Conservation (phyloP, 352 stramenopile genomes). For the Globisporangium spiculum region DNA sequence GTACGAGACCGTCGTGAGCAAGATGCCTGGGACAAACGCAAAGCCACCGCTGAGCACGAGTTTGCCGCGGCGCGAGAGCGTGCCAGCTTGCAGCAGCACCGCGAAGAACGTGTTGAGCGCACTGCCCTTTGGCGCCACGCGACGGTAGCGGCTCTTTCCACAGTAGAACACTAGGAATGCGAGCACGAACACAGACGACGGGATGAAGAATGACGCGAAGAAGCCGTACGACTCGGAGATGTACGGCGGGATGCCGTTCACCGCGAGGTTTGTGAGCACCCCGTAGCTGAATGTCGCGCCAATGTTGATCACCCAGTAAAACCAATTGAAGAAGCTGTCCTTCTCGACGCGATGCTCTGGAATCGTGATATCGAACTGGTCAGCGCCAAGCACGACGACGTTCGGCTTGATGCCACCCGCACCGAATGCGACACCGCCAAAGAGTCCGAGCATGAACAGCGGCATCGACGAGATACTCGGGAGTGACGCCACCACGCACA, state of each 20-base stretch:
- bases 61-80: constrained; percentile 49
- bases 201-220: constrained; percentile 87
- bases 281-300: constrained; percentile 90
- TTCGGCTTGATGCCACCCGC: constrained; percentile 77
- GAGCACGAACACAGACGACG: constrained; percentile 74
- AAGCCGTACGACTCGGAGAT: constrained; percentile 84
- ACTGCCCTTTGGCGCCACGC: constrained; percentile 71
- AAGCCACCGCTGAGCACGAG: constrained; percentile 74
- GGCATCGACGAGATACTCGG: constrained; percentile 54
- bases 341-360: constrained; percentile 70
- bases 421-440: constrained; percentile 69
- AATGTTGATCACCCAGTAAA: constrained; percentile 93
- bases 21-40: constrained; percentile 68
- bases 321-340: constrained; percentile 93
- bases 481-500: constrained; percentile 66
- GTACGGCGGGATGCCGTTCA: constrained; percentile 86
- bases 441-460: constrained; percentile 82
- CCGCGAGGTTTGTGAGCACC: constrained; percentile 87
- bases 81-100: constrained; percentile 61
- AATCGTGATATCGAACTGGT: constrained; percentile 80
- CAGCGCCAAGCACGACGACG: constrained; percentile 69
- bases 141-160: constrained; percentile 60
- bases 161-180: constrained; percentile 79
- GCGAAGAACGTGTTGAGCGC: constrained; percentile 70
- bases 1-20: constrained; percentile 78